Evolutionary conservation across 179 eudicot genomes (phyloP).

Genomic region (Corrigiola litoralis): DNA sequence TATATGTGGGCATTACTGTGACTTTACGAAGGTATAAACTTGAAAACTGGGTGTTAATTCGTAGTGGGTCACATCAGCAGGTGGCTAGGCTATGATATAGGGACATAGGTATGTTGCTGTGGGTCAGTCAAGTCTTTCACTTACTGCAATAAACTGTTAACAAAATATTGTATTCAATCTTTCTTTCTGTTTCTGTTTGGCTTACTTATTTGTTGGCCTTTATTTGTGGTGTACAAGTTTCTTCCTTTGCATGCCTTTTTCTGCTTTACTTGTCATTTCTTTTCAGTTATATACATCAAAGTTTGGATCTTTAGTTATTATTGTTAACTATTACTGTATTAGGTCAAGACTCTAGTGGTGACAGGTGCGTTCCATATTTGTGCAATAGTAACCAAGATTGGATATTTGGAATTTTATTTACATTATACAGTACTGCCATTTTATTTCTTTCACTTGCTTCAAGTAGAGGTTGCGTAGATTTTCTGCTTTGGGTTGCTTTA

Average conservation of each 20-base stretch:
- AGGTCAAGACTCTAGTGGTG: too few species aligned
- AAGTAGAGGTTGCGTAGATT: too few species aligned
- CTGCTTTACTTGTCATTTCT: background rate
- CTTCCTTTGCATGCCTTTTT: background rate
- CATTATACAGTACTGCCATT: too few species aligned
- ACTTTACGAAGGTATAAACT: background rate
- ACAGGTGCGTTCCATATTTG: too few species aligned
- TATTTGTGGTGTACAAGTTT: background rate
- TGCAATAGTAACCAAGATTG: too few species aligned
- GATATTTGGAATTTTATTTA: too few species aligned
- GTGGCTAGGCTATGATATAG: constrained; percentile 23
- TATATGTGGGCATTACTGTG: background rate
- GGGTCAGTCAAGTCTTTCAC: background rate
- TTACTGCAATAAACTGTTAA: background rate
- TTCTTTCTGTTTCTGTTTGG: background rate
- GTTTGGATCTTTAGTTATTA: background rate
- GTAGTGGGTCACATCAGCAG: constrained; percentile 72
- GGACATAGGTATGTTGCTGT: too few species aligned
- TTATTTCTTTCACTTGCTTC: too few species aligned
- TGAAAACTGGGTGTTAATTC: constrained; percentile 44
- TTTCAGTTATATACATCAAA: background rate
- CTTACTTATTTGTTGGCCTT: background rate
- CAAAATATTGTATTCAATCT: background rate
- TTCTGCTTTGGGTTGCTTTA: too few species aligned
- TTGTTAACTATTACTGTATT: too few species aligned